These are phyloP conservation scores for Hypoxylon rickii DNA, from an alignment of 495 filamentous ascomycete genomes.

Conservation along the genomic window DNA sequence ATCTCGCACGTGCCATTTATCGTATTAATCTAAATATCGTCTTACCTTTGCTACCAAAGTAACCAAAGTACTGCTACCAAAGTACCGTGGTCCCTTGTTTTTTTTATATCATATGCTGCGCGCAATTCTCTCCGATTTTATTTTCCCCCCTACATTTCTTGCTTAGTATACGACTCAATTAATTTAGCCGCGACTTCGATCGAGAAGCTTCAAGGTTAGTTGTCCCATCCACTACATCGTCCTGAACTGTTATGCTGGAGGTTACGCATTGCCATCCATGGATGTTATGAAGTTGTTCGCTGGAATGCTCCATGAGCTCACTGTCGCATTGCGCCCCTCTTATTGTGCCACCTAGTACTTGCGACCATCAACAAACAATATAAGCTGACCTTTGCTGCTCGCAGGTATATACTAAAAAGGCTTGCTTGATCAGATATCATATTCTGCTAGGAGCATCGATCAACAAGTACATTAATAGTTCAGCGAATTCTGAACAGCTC, in stretches of 20 bases:
- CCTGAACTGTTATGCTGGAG: not conserved
- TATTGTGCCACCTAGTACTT: not conserved
- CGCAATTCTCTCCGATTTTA: slow-evolving; percentile 4
- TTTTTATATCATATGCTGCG: slow-evolving; percentile 20
- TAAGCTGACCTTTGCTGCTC: slow-evolving; percentile 13
- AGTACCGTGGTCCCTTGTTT: not conserved
- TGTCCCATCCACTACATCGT: not conserved
- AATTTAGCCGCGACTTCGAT: slow-evolving; percentile 31
- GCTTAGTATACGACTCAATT: slow-evolving; percentile 11
- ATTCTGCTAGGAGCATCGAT: slow-evolving; percentile 5
- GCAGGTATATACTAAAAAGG: slow-evolving; percentile 12
- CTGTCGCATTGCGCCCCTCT: not conserved
- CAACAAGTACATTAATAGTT: slow-evolving; percentile 7
- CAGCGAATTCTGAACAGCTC: not conserved
- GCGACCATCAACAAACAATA: slow-evolving; percentile 1
- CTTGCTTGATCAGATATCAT: slow-evolving; percentile 15
- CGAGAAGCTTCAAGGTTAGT: slow-evolving; percentile 8
- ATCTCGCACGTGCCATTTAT: slow-evolving; percentile 27
- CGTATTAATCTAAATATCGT: slow-evolving; percentile 30
- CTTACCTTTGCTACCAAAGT: too few species aligned
- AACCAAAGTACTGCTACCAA: too few species aligned
- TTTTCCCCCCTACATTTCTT: slow-evolving; percentile 7
- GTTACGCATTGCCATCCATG: too few species aligned
- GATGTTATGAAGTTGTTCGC: too few species aligned
- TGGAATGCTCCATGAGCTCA: not conserved